Evolutionary conservation across 2,329 filamentous ascomycete genomes (phyloP).

Genomic region (Apiospora malaysiana): DNA sequence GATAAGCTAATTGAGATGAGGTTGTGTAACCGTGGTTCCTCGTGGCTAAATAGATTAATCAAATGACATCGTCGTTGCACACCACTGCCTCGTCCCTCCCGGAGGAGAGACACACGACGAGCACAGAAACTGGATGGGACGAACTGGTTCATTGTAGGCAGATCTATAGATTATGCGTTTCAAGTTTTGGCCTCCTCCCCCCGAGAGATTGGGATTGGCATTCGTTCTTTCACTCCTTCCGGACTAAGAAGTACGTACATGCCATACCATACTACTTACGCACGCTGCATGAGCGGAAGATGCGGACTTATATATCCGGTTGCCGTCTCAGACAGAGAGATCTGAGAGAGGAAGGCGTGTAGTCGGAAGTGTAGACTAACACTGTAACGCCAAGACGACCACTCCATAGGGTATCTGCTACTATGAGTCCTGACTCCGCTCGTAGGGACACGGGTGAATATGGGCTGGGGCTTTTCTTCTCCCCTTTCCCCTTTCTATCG

Average conservation of each 20-base stretch:
- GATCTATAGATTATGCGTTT: not conserved
- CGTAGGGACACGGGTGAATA: too few relatives aligned
- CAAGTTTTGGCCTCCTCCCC: not conserved
- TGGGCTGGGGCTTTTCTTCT: not conserved
- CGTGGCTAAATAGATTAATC: slow-evolving; percentile 8
- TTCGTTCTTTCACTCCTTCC: not conserved
- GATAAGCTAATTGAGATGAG: slow-evolving; percentile 16
- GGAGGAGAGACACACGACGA: not conserved
- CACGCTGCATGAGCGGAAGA: not conserved
- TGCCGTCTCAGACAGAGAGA: not conserved
- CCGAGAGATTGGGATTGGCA: not conserved
- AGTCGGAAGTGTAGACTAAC: not conserved
- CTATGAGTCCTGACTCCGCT: too few relatives aligned
- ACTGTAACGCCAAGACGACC: not conserved
- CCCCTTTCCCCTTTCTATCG: not conserved
- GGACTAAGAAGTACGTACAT: too few relatives aligned
- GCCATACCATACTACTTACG: not conserved
- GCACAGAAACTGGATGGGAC: not conserved
- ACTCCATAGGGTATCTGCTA: too few relatives aligned
- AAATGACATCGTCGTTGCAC: slow-evolving; percentile 7
- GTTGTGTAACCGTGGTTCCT: not conserved
- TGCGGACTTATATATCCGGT: not conserved
- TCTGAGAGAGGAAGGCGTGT: not conserved
- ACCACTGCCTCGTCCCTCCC: not conserved
- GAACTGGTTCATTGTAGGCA: slow-evolving; percentile 13